Percentiles rank a stretch among this genome's conserved stretches.
phyloP scores from a whole-genome alignment of 352 stramenopile genomes.

The Globisporangium irregulare region DNA sequence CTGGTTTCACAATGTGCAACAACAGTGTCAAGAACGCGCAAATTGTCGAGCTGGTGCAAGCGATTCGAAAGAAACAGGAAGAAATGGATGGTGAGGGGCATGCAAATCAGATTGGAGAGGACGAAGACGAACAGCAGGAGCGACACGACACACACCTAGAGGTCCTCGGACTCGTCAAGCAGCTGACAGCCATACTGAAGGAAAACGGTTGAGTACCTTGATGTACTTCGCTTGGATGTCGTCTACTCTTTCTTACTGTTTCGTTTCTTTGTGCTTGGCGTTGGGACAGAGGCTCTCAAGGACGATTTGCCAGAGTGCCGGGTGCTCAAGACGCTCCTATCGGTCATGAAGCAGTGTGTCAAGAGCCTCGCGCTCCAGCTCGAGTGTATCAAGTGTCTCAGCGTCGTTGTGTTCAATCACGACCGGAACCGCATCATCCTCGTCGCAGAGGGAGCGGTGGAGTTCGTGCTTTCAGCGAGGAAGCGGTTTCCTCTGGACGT shows the following conservation, averaged over 20 bases:
- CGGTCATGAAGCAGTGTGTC: conserved; percentile 57
- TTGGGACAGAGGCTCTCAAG: conserved; percentile 48
- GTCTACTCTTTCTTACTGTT: no score
- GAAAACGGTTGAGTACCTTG: conserved; percentile 24
- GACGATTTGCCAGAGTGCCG: conserved; percentile 73
- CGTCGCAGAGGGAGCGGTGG: conserved; percentile 60
- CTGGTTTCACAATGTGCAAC: conserved; percentile 21
- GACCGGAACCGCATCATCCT: conserved; percentile 75
- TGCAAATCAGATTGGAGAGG: conserved; percentile 3
- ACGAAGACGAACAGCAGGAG: conserved; percentile 11
- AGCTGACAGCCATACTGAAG: conserved; percentile 51
- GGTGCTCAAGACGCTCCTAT: conserved; percentile 53
- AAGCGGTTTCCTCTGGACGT: conserved; percentile 48
- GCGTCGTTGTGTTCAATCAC: conserved; percentile 70
- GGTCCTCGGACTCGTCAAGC: conserved; percentile 39
- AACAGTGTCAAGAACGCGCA: conserved; percentile 44
- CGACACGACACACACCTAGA: conserved; percentile 24
- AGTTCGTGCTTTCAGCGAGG: conserved; percentile 58
- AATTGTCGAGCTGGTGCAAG: conserved; percentile 37
- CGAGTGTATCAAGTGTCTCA: conserved; percentile 75
- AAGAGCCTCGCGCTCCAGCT: conserved; percentile 61
- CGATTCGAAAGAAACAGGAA: conserved; percentile 25
- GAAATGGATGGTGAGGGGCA: conserved; percentile 18
- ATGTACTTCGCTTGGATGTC: neutral
- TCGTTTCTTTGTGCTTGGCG: neutral